Base-by-base conservation (phyloP, 192 early-diverging fungal genomes). In the Phycomyces nitens region DNA sequence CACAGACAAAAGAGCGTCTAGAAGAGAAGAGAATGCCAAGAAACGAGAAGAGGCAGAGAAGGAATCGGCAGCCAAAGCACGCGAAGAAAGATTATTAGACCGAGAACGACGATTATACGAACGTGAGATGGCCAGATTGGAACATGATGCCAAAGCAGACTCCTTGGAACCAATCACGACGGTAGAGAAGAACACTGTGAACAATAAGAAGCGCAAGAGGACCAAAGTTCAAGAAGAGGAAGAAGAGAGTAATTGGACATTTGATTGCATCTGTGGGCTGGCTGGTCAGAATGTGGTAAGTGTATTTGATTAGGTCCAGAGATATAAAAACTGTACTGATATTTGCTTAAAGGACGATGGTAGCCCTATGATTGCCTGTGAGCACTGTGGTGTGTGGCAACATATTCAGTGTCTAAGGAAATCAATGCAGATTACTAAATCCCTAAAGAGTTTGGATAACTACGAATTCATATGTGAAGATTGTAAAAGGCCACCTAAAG, bases 331-430 rank as follows among this genome's bases (percentile, higher is more conserved):
- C 18, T 52, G n/a, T 8, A 34, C 29, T 34, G 29, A 34, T 34
- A 34, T 39, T 58, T 38, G 44, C 40, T 7, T 24, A 7, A 72
- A 81, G 80, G 79, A 79, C 52, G 86, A 92, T 78, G 90, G 88
- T 9, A 74, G 77, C 22, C 82, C 86, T 0, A 89, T 90, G 80
- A 87, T 92, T 55, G 81, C 84, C 0, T 92, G 90, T 60, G 87
- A 76, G 29, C 58, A 68, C 20, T 92, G 90, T 67, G 69, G 76
- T 49, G 76, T 81, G 2, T 92, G 90, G 90, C 84, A 87, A 56
- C 90, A 92, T 68, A 85, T 90, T 16, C 64, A 69, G 0, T 92
- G 90, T 54, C 69, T 88, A 40, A 61, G 69, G 53, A 70, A 80
- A 52, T 69, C 68, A 15, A 63, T 53, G 15, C 62, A 66, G 14